Percentiles rank a stretch among this genome's conserved stretches.
Conservation (phyloP, 768 basidiomycete genomes). For the Phlebiopsis flavidoalba region DNA sequence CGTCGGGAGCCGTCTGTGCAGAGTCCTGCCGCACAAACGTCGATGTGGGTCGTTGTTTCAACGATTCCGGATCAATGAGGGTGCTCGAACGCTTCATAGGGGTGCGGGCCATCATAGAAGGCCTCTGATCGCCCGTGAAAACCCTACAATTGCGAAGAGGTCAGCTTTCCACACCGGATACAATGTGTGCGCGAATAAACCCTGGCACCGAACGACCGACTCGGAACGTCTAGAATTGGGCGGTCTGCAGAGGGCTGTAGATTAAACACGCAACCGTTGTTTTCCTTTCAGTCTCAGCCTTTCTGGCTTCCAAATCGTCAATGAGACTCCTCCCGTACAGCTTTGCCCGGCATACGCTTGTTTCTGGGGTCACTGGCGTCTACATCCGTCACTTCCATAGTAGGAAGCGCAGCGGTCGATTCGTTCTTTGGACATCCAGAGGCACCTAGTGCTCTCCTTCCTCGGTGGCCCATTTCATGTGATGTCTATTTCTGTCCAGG, state of each 20-base stretch:
- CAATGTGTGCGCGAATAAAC: neutral
- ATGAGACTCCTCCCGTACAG: slow-evolving; percentile 86
- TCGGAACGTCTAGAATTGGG: neutral
- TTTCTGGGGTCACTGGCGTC: slow-evolving; percentile 12
- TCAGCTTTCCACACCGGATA: neutral
- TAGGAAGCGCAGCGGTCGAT: slow-evolving; percentile 23
- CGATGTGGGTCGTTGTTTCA: slow-evolving; percentile 44
- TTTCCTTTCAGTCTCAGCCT: slow-evolving; percentile 77
- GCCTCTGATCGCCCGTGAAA: slow-evolving; percentile 83
- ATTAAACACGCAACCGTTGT: slow-evolving; percentile 57
- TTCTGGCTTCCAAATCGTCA: slow-evolving; percentile 82
- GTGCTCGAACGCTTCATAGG: slow-evolving; percentile 53
- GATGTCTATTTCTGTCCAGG: slow-evolving; percentile 37
- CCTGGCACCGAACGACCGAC: too few species aligned
- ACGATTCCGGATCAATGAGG: slow-evolving; percentile 64
- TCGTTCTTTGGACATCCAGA: slow-evolving; percentile 37
- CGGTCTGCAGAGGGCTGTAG: neutral
- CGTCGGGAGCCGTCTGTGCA: slow-evolving; percentile 31
- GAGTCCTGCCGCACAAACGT: slow-evolving; percentile 36
- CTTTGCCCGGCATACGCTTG: slow-evolving; percentile 68
- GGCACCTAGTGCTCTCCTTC: slow-evolving; percentile 78
- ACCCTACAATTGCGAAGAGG: slow-evolving; percentile 42
- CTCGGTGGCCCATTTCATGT: slow-evolving; percentile 64
- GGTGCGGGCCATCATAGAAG: slow-evolving; percentile 88
- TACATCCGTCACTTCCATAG: slow-evolving; percentile 23